Base-by-base conservation (phyloP, 2,329 filamentous ascomycete genomes). In the Ascosphaera aggregata region DNA sequence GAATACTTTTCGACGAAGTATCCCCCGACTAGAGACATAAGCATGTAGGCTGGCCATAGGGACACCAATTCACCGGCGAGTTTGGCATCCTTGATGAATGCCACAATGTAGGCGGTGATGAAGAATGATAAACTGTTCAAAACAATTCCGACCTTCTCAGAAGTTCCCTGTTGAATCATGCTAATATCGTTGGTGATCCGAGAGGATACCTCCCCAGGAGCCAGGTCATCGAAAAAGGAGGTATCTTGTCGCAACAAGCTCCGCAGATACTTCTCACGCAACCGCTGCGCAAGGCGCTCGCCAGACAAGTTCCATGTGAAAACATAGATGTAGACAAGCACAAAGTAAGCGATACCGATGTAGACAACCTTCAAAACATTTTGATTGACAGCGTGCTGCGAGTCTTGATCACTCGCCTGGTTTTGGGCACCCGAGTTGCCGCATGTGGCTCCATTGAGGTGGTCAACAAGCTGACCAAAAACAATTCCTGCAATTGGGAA, bases 221-320 rank as follows among this genome's bases (percentile, higher is more conserved):
- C 55, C 7, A 64, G 49, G 3, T 54, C 54, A 45, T 64, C 61
- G 46, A 64, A 64, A 43, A 59, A 64, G 3, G 58, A 53, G 19
- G 58, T 61, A 42, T 72, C 67, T 47, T 74, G 69, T 32, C 61
- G 55, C 18, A 75, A 54, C 16, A 74, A 52, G 8, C 58, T 60
- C n/a, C 56, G 56, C 30, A 75, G 60, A 44, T 74, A 74, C 36
- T 60, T 57, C 43, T 68, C 65, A 30, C 71, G 63, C 30, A 74
- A 54, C 19, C 69, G 62, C 42, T 68, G 66, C 36, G 68, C 67
- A 13, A 75, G 57, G 3, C 70, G 63, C 42, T 69, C 67, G 41
- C 67, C 69, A 41, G 66, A 61, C 44, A 73, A 57, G 44, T 61
- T 66, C 69, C 69, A 75, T 41, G 63, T 69, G n/a, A 65, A 56